Percentiles rank a stretch among this genome's conserved stretches.
These are phyloP conservation scores for Tagetes erecta DNA, from an alignment of 129 eudicot genomes.

Conservation along the genomic window DNA sequence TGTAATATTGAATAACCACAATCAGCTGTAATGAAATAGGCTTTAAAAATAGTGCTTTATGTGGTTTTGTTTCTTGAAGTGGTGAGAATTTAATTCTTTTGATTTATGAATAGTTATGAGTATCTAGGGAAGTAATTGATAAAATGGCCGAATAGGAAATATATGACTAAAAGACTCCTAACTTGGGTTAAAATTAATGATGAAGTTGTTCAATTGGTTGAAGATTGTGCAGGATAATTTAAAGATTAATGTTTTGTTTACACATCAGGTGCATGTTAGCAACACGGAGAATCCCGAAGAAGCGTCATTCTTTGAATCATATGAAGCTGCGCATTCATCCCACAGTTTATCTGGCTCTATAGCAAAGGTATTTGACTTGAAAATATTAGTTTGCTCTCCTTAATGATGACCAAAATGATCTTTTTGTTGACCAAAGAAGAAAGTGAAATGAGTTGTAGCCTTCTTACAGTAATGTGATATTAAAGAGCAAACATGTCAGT, in stretches of 20 bases:
- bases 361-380: conserved; percentile 47
- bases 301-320: conserved; percentile 94
- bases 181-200: neutral
- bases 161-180: neutral
- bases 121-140: neutral
- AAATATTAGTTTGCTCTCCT: neutral
- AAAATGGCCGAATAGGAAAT: neutral
- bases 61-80: neutral
- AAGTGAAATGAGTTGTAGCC: neutral
- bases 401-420: conserved; percentile 4
- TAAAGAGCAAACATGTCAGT: neutral
- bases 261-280: conserved; percentile 79
- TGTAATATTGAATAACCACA: neutral
- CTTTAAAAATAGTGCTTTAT: neutral
- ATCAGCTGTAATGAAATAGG: neutral
- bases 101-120: neutral
- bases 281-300: conserved; percentile 80
- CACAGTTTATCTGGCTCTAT: conserved; percentile 83
- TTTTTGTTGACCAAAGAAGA: conserved; percentile 4
- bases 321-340: conserved; percentile 84
- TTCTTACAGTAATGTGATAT: conserved; percentile 5
- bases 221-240: neutral
- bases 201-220: neutral
- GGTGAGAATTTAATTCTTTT: neutral
- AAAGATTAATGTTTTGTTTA: neutral